Evolutionary conservation across 805 yeast genomes (phyloP).

Genomic region (Wickerhamiella siamensis): DNA sequence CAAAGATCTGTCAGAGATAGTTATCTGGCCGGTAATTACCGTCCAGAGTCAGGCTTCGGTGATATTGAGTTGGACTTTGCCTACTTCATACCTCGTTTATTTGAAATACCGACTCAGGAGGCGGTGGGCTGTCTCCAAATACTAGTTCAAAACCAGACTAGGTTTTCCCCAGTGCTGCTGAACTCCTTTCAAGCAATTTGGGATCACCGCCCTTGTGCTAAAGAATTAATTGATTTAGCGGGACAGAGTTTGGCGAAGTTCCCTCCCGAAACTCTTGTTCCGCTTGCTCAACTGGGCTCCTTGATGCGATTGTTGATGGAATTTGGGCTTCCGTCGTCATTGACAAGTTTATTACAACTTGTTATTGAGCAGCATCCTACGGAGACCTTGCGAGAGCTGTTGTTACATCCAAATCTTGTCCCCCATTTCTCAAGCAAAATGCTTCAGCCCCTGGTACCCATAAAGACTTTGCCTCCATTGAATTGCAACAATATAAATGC

Average conservation of each 20-base stretch:
- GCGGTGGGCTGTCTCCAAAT: neutral
- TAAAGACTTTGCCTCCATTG: neutral
- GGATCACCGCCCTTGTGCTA: neutral
- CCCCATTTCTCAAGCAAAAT: neutral
- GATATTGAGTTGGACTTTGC: slow-evolving; percentile 2
- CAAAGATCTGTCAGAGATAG: slow-evolving; percentile 17
- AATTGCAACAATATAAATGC: neutral
- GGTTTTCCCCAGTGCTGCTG: neutral
- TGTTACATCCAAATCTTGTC: neutral
- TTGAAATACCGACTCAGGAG: neutral
- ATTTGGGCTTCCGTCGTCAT: neutral
- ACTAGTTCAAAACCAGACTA: neutral
- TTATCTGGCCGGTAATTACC: neutral
- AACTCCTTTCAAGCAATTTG: neutral
- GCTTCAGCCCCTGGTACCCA: neutral
- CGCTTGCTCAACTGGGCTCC: neutral
- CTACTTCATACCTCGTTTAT: slow-evolving; percentile 3
- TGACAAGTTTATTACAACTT: neutral
- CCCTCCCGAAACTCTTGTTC: neutral
- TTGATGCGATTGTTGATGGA: neutral
- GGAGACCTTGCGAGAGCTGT: neutral
- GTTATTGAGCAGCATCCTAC: neutral
- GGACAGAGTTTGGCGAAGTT: neutral
- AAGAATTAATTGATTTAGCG: neutral
- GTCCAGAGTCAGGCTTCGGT: neutral